Evolutionary conservation across 345 rosid species (phyloP), one percentile per base, ranked within the genome.

Genomic region (Corchorus capsularis): DNA sequence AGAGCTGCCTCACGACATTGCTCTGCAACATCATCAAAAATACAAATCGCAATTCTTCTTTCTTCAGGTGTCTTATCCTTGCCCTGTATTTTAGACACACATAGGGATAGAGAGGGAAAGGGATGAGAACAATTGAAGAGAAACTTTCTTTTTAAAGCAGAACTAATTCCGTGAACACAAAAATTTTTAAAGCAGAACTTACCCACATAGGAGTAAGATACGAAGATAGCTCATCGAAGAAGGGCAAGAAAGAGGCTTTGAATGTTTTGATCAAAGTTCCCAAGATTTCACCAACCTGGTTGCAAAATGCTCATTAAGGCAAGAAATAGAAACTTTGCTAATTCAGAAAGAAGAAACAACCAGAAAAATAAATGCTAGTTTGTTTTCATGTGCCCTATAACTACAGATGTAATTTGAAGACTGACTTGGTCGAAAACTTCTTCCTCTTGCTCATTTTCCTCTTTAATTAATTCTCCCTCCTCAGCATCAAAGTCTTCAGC

Each of bases 171-270:
- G 1, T 1, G 37, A 43, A 76, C 64, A 35, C 27, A 53, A 39
- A 39, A 17, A 39, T 14, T 41, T 27, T 63, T 16, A 57, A 14
- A 11, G 59, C 49, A 75, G 64, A 76, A 89, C 99, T 87, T 89
- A 96, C 99, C 99, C 98, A 94, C 99, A 96, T 96, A 77, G 99
- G 99, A 34, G 97, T 96, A 61, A 96, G 86, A 82, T 96, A 96
- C 5, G 97, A 90, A 50, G 99, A 92, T 76, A 96, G 81, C 82
- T 92, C 98, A 61, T 94, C 98, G 59, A 92, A 94, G 90, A 89
- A 94, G 34, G 97, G 99, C 84, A 96, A 84, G 88, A 96, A 96
- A 76, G 95, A 82, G 37, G 88, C 94, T 82, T 91, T 96, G 80
- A 90, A 96, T 74, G 97, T 94, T 87, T 96, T 96, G 50, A 96